A percentile compares a stretch with the other conserved stretches of the same genome.
These are phyloP conservation scores for Gnomoniopsis sp. DNA, from an alignment of 2,329 filamentous ascomycete genomes.

Conservation along the genomic window DNA sequence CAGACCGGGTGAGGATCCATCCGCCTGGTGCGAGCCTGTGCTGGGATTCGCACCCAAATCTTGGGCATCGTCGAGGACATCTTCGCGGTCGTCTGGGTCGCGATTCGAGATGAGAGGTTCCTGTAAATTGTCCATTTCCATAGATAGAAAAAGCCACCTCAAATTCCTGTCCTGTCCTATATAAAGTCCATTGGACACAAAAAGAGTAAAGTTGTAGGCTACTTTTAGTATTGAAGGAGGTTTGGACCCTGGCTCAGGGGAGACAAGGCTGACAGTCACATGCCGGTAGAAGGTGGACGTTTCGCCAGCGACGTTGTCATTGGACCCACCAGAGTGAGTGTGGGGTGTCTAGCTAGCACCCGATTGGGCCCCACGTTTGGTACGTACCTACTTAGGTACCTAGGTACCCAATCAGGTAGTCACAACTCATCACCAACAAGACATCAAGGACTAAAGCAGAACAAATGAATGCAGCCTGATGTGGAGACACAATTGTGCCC, in stretches of 20 bases:
- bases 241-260: too few species aligned
- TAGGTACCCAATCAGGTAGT: too few species aligned
- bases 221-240: too few species aligned
- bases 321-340: neutral
- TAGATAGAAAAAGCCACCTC: too few species aligned
- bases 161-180: neutral
- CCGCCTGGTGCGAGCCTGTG: constrained; percentile 12
- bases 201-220: neutral
- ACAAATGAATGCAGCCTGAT: too few species aligned
- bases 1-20: constrained; percentile 33
- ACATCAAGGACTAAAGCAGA: too few species aligned
- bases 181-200: neutral
- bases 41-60: constrained; percentile 7
- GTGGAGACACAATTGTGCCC: too few species aligned
- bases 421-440: neutral
- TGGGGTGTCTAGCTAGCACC: neutral
- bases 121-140: constrained; percentile 20
- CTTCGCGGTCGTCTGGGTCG: constrained; percentile 21
- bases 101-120: constrained; percentile 36
- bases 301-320: too few species aligned
- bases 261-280: neutral
- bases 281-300: neutral
- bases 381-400: too few species aligned
- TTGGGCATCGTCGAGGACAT: constrained; percentile 27
- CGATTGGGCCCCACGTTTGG: neutral